Evolutionary conservation across 768 basidiomycete species (phyloP).

Genomic region (Boletus vinaceobasis): DNA sequence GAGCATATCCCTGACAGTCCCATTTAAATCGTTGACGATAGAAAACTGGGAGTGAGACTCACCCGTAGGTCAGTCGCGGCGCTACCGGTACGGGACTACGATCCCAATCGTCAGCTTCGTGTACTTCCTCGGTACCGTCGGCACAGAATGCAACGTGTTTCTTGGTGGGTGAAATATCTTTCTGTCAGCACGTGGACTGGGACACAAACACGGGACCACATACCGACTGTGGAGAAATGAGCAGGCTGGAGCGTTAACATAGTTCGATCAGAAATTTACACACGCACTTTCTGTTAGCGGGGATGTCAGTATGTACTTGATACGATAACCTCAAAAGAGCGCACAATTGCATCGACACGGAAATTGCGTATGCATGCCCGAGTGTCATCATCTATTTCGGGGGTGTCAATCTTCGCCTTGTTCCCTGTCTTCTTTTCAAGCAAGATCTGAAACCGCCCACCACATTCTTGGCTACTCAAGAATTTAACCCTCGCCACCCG

Average conservation of each 20-base stretch:
- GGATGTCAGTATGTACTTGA: neutral
- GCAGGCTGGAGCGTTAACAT: neutral
- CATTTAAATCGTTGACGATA: neutral
- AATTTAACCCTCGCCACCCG: neutral
- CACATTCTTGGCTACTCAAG: slow-evolving; percentile 13
- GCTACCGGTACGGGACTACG: slow-evolving; percentile 68
- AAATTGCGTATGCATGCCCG: slow-evolving; percentile 27
- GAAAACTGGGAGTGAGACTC: slow-evolving; percentile 30
- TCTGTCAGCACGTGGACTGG: neutral
- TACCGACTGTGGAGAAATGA: slow-evolving; percentile 10
- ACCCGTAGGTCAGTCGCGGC: slow-evolving; percentile 63
- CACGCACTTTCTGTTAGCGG: slow-evolving; percentile 18
- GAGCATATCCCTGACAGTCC: slow-evolving; percentile 48
- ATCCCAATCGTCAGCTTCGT: slow-evolving; percentile 76
- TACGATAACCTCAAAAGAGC: neutral
- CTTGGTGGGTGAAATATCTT: neutral
- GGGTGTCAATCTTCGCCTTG: neutral
- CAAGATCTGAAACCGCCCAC: slow-evolving; percentile 23
- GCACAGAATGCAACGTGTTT: slow-evolving; percentile 66
- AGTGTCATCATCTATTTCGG: slow-evolving; percentile 14
- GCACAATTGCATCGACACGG: slow-evolving; percentile 19
- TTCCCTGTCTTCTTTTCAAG: slow-evolving; percentile 19
- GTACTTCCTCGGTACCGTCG: slow-evolving; percentile 53
- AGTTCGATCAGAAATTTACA: neutral
- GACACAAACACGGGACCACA: neutral